These are phyloP conservation scores for Gautieria morchelliformis DNA, from an alignment of 768 basidiomycete genomes.

Conservation along the genomic window DNA sequence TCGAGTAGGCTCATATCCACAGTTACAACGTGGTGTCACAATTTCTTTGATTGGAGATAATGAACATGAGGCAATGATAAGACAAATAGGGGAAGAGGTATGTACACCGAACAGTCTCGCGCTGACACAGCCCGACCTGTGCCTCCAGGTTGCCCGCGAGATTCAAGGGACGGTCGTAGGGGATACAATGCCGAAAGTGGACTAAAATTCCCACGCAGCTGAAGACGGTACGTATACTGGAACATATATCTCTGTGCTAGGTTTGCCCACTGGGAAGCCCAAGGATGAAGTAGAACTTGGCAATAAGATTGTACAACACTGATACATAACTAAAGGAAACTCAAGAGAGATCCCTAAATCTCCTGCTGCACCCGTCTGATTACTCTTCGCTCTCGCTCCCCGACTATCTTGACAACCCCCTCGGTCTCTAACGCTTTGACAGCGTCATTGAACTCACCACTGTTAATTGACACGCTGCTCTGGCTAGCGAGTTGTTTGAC, in stretches of 20 bases:
- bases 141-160: slow-evolving; percentile 1
- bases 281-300: too few relatives aligned
- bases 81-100: slow-evolving; percentile 28
- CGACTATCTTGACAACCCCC: slow-evolving; percentile 75
- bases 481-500: slow-evolving; percentile 71
- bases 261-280: too few relatives aligned
- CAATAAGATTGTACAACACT: not conserved
- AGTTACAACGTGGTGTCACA: slow-evolving; percentile 51
- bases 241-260: too few relatives aligned
- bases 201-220: not conserved
- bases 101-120: not conserved
- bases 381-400: slow-evolving; percentile 77
- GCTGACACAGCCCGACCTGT: not conserved
- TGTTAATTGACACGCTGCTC: slow-evolving; percentile 73
- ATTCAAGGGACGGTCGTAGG: slow-evolving; percentile 5
- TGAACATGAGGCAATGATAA: slow-evolving; percentile 20
- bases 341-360: not conserved
- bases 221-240: not conserved
- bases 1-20: slow-evolving; percentile 73
- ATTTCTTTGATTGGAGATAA: slow-evolving; percentile 51
- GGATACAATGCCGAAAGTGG: not conserved
- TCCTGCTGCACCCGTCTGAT: slow-evolving; percentile 46
- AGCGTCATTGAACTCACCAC: slow-evolving; percentile 73
- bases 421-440: slow-evolving; percentile 74
- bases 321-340: not conserved